Conservation (phyloP, 2,329 filamentous ascomycete species). For the Penicillium occitanis region DNA sequence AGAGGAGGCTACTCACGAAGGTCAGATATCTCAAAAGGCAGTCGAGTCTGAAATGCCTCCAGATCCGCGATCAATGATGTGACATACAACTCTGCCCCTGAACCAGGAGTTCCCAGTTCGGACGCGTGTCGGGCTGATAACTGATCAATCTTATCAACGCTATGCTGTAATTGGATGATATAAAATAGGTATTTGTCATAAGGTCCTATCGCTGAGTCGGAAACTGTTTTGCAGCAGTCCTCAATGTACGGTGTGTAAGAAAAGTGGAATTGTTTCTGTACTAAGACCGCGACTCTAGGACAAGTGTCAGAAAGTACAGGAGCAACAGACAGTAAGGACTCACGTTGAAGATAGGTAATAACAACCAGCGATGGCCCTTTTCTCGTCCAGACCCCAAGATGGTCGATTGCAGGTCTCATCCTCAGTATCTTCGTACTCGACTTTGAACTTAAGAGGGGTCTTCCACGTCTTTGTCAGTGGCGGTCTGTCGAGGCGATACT, state of each 20-base stretch:
- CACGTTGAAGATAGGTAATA: conserved; percentile 48
- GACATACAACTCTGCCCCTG: conserved; percentile 33
- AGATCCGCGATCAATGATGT: conserved; percentile 25
- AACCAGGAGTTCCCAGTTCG: conserved; percentile 1
- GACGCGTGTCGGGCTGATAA: not conserved
- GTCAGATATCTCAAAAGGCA: not conserved
- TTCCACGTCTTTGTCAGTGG: conserved; percentile 31
- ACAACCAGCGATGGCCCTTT: conserved; percentile 46
- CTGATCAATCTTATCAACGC: not conserved
- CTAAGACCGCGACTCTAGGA: conserved; percentile 23
- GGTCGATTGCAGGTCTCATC: not conserved
- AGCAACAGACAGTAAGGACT: conserved; percentile 20
- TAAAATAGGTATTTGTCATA: conserved; percentile 21
- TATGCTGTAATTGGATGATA: conserved; percentile 32
- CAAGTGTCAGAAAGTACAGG: not conserved
- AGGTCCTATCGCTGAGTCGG: not conserved
- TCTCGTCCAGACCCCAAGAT: conserved; percentile 41
- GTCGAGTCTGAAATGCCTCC: not conserved
- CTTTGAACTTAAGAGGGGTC: conserved; percentile 29
- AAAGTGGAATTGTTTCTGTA: conserved; percentile 15
- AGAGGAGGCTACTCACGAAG: not conserved
- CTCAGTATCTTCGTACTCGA: conserved; percentile 24
- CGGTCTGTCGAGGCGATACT: conserved; percentile 33
- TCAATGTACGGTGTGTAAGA: not conserved
- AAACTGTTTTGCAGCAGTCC: not conserved